A percentile compares a stretch with the other conserved stretches of the same genome.
These are phyloP conservation scores for Inga leiocalycina DNA, from an alignment of 306 rosid species.

Conservation along the genomic window DNA sequence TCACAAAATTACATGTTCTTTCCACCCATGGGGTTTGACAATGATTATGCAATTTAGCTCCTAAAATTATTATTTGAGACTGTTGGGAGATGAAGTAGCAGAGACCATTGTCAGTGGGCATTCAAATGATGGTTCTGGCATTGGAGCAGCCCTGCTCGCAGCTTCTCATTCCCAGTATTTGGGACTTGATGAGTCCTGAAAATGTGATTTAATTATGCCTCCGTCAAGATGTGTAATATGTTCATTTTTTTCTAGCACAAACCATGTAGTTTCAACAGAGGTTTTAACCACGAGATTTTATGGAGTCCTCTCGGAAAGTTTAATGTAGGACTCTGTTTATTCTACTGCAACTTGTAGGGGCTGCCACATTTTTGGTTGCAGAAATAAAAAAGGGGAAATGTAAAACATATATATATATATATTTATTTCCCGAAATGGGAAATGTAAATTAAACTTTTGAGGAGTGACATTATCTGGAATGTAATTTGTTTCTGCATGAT, in stretches of 20 bases:
- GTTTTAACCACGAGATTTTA: constrained; percentile 28
- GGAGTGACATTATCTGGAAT: constrained; percentile 34
- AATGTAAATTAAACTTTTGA: constrained; percentile 38
- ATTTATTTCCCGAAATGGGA: constrained; percentile 9
- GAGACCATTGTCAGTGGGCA: constrained; percentile 59
- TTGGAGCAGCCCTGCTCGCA: constrained; percentile 97
- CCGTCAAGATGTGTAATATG: constrained; percentile 38
- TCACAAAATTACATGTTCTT: background rate
- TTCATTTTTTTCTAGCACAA: constrained; percentile 30
- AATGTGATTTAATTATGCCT: constrained; percentile 1
- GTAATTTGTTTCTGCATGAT: constrained; percentile 29
- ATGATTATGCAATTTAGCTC: background rate
- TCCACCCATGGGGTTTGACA: background rate
- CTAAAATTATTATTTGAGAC: background rate
- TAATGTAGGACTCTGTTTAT: constrained; percentile 21
- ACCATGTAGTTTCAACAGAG: constrained; percentile 24
- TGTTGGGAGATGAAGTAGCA: constrained; percentile 64
- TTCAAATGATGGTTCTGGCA: constrained; percentile 88
- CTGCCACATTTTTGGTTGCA: constrained; percentile 30
- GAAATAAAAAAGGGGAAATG: constrained; percentile 35
- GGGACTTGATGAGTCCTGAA: constrained; percentile 56
- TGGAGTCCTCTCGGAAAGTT: constrained; percentile 23
- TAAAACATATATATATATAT: too few relatives aligned
- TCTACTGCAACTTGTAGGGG: constrained; percentile 33
- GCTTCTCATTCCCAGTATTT: constrained; percentile 91